Evolutionary conservation across 345 rosid species (phyloP), one percentile per base, ranked within the genome.

Genomic region (Corchorus olitorius): DNA sequence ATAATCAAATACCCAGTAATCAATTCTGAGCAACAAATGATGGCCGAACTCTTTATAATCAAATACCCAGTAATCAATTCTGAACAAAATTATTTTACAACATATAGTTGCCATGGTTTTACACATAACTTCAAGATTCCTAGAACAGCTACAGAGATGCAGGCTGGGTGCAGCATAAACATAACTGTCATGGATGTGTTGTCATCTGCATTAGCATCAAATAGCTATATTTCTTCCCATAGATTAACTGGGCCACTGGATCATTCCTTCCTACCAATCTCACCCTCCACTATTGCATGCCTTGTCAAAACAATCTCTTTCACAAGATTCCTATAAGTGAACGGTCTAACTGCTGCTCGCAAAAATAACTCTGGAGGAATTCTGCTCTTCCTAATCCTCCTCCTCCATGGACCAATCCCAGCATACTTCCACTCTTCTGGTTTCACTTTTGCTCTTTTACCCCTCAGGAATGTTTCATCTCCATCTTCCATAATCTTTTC

Each of bases 251-350:
- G 27, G 15, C 82, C 82, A 27, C 63, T 12, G 43, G 27, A 11
- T 83, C 82, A 87, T 20, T 85, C 84, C 15, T 85, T 86, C 43
- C 78, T 78, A 56, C 94, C 92, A 79, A 93, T 93, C 39, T 91
- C 97, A 64, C 94, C 97, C 50, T 95, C 99, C 81, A 93, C 76
- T 76, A 95, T 92, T 41, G 96, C 99, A 74, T 95, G 98, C 83
- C 99, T 93, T 45, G 97, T 93, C 59, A 95, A 79, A 70, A 92
- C 98, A 77, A 95, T 92, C 88, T 95, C 99, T 84, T 95, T 95
- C 65, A 95, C 98, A 37, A 93, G 96, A 82, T 95, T 93, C 78
- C 94, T 88, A 81, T 93, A 95, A 49, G 94, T 90, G 68, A 95
- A 95, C 0, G 98, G 98, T 72, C 94, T 82, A 70, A 95, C 94